Percentiles rank a stretch among this genome's conserved stretches.
Evolutionary conservation across 2,329 filamentous ascomycete genomes (phyloP).

Genomic region (Penicillium sp.): DNA sequence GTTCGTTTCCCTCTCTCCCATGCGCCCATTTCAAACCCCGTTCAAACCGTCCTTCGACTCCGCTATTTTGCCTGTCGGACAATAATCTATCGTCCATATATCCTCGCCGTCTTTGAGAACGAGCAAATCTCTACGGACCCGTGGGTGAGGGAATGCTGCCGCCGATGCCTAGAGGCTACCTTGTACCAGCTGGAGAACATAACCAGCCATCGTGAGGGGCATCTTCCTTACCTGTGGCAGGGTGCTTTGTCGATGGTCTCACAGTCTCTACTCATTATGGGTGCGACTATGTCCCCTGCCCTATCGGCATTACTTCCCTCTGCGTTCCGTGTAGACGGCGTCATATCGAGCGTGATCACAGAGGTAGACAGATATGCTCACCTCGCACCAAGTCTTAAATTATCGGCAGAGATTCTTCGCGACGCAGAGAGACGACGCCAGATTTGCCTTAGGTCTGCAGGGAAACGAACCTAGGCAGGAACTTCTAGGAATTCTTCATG

Average conservation of each 20-base stretch:
- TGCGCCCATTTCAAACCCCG: constrained; percentile 69
- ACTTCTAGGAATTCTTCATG: neutral
- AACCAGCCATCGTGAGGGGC: constrained; percentile 77
- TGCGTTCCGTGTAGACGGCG: constrained; percentile 66
- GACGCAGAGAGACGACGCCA: constrained; percentile 77
- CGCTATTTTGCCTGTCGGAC: constrained; percentile 85
- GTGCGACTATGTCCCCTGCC: constrained; percentile 77
- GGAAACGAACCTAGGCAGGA: constrained; percentile 5
- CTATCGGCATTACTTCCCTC: constrained; percentile 69
- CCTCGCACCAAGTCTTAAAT: constrained; percentile 74
- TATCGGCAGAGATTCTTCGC: constrained; percentile 80
- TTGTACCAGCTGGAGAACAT: constrained; percentile 81
- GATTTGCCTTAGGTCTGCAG: constrained; percentile 37
- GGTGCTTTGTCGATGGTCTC: constrained; percentile 82
- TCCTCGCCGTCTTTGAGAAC: constrained; percentile 78
- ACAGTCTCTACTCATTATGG: constrained; percentile 82
- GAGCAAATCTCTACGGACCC: constrained; percentile 74
- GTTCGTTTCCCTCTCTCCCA: constrained; percentile 78
- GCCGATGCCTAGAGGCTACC: constrained; percentile 80
- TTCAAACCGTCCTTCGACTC: constrained; percentile 78
- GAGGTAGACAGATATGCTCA: constrained; percentile 77
- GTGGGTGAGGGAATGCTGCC: constrained; percentile 75
- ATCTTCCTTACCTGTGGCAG: constrained; percentile 86
- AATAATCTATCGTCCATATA: constrained; percentile 84
- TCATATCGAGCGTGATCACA: constrained; percentile 76